Evolutionary conservation across 208 protist species (phyloP), one percentile per base, ranked within the genome.

Genomic region (Plasmodiophora brassicae): DNA sequence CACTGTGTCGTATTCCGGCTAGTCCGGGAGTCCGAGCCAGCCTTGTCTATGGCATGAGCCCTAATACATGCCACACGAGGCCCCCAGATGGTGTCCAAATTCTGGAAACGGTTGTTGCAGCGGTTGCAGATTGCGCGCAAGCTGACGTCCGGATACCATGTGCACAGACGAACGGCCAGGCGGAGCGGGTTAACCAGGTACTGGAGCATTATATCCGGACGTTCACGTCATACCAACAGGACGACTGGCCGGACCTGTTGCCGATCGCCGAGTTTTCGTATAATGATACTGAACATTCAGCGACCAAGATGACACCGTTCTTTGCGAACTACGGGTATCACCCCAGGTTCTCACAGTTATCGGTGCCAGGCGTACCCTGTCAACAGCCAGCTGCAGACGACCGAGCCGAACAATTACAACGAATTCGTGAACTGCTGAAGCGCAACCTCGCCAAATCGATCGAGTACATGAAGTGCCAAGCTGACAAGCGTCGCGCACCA

Each of bases 301-400:
- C 65, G 20, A 78, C 65, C 10, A 32, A 32, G 14, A 5, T 78
- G n/a, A 78, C 14, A 14, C 65, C 65, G 5, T 78, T 78, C 65
- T 78, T 44, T 78, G n/a, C n/a, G 14, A 78, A 78, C 41, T 78
- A 78, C 65, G 65, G 65, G 32, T 78, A 44, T 32, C 65, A 78
- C n/a, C 65, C 65, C 5, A 78, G 5, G 41, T 78, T 78, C n/a
- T n/a, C 5, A 5, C 5, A 5, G 5, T 32, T 32, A n/a, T 5
- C 20, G n/a, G 14, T 14, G 5, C 5, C 65, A 38, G 41, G n/a
- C 5, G n/a, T n/a, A n/a, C 20, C 5, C 65, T 78, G 10, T 5
- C 32, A 38, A 38, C 41, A 38, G 32, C 65, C 65, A 38, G 20
- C 14, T 32, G 65, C 14, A 14, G 65, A 78, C 32, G 65, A 78